Evolutionary conservation across 2,329 filamentous ascomycete genomes (phyloP), one percentile per base, ranked within the genome.

Genomic region (Beauveria asiatica): DNA sequence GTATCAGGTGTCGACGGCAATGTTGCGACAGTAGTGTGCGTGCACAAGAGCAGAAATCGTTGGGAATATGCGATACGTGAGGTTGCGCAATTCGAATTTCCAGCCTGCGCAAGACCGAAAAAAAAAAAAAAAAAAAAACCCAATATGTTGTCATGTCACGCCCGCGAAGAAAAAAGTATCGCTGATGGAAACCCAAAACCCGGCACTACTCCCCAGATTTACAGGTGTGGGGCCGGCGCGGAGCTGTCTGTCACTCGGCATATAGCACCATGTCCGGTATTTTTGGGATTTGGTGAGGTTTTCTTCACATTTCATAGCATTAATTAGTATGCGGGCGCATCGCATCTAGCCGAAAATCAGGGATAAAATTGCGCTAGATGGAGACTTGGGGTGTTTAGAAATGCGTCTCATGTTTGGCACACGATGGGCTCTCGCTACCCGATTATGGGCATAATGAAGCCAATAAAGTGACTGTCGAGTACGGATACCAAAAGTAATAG

Each of bases 171-270:
- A 41, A 50, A 41, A 42, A 10, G 11, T 27, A 27, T 50, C 17
- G 33, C 33, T 41, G 11, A 23, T 56, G 42, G 55, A 33, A 13
- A 50, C 27, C 30, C 37, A 37, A 50, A 57, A 50, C 17, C 55
- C 55, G 55, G 46, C 55, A 45, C 55, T 57, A 57, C 55, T 57
- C 55, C 46, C 55, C 55, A 50, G 55, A 50, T 48, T 50, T 37
- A 50, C 23, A 37, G 11, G 11, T 25, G 55, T 57, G 55, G 55
- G 55, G 55, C 55, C 55, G 55, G 55, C 21, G 30, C 55, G 45
- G 55, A 49, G 33, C 23, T 42, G 19, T 19, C 13, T 49, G 5
- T 3, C 5, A 33, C 17, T 37, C 27, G n/a, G 44, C 42, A 39
- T 33, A 37, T 11, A 44, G 39, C 39, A 39, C 19, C 11, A 30